Evolutionary conservation across 768 basidiomycete genomes (phyloP), one percentile per base, ranked within the genome.

Genomic region (Dendrothele bispora): DNA sequence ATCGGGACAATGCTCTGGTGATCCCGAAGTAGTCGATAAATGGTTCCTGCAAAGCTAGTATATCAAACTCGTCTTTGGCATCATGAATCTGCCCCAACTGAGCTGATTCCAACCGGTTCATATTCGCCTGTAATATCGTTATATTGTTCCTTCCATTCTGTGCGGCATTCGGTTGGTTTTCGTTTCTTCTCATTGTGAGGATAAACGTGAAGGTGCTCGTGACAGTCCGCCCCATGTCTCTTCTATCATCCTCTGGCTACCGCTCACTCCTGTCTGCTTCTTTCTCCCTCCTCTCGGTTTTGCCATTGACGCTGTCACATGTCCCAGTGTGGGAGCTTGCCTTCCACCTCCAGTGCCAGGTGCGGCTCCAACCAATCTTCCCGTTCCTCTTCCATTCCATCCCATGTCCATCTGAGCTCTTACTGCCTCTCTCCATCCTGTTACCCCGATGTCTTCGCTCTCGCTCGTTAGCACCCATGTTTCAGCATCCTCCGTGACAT

Each of bases 21-120:
- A 43, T n/a, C 0, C 48, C 47, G 1, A 51, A 34, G 11, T 32
- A 38, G 46, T 66, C 56, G 3, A 67, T 46, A 36, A 58, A 49
- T 1, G 67, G 69, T 54, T 70, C 69, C 43, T 70, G 68, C 2
- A 69, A 27, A 2, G 55, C 38, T 0, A 60, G 42, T 1, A 37
- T 37, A 21, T 37, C 35, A 8, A 21, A 8, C 17, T 37, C 15
- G 6, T 3, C 22, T 4, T 3, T 21, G 8, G 7, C 14, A 14
- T 21, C 22, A n/a, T 37, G 35, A 14, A 37, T n/a, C 7, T 17
- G 6, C 17, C 22, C 35, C 17, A 17, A 21, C 35, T 17, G 17
- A 21, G 17, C 17, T n/a, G 22, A 21, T 7, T 37, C 35, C 22
- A 21, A 37, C 14, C 22, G 17, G 35, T 37, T 37, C 17, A 37